Evolutionary conservation across 495 filamentous ascomycete genomes (phyloP).

Genomic region (Aspergillus carlsbadensis): DNA sequence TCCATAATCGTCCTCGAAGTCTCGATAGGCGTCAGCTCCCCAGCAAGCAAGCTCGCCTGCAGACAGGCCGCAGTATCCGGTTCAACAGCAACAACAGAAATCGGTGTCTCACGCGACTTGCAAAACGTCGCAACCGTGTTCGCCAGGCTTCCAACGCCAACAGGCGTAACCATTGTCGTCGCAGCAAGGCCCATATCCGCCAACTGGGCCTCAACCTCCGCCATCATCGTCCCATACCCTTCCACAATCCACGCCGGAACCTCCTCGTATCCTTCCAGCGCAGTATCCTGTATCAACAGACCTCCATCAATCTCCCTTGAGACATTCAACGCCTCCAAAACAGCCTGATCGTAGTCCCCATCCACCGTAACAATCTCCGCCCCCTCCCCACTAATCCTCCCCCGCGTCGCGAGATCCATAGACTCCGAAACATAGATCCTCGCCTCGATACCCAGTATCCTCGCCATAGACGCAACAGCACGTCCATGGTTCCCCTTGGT

Average conservation of each 20-base stretch:
- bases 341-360: conserved; percentile 61
- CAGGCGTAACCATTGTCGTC: conserved; percentile 53
- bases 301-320: conserved; percentile 27
- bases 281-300: conserved; percentile 65
- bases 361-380: conserved; percentile 49
- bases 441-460: conserved; percentile 48
- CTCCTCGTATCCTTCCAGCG: conserved; percentile 60
- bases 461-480: conserved; percentile 64
- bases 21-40: conserved; percentile 38
- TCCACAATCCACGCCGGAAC: conserved; percentile 71
- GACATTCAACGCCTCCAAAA: conserved; percentile 41
- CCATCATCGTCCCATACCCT: conserved; percentile 68
- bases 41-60: conserved; percentile 45
- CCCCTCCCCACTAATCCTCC: conserved; percentile 56
- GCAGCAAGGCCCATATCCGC: conserved; percentile 24
- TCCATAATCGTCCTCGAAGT: conserved; percentile 63
- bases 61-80: conserved; percentile 63
- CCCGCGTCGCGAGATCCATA: conserved; percentile 52
- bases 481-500: conserved; percentile 75
- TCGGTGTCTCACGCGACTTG: conserved; percentile 39
- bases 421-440: conserved; percentile 56
- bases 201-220: conserved; percentile 59
- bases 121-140: conserved; percentile 59
- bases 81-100: conserved; percentile 58
- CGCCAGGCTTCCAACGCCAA: conserved; percentile 65